Evolutionary conservation across 441 rosid genomes (phyloP).

Genomic region (Gossypium trilobum): DNA sequence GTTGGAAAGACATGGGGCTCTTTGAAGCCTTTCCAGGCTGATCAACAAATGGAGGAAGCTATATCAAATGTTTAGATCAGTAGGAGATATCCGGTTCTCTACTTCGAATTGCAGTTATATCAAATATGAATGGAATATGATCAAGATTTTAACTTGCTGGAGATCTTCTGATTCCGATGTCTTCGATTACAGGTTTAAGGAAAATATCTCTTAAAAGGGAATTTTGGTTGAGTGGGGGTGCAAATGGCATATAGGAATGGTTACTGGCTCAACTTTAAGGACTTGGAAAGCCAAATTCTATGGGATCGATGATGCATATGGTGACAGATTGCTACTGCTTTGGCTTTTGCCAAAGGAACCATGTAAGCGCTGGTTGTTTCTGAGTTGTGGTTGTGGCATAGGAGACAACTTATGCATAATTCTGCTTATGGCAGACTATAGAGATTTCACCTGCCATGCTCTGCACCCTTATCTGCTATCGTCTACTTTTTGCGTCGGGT

Average conservation of each 20-base stretch:
- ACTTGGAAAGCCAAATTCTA: slow-evolving; percentile 78
- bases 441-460: slow-evolving; percentile 31
- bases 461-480: slow-evolving; percentile 25
- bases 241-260: slow-evolving; percentile 66
- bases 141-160: background rate
- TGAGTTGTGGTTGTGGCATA: slow-evolving; percentile 65
- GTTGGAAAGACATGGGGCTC: slow-evolving; percentile 96
- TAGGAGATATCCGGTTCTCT: slow-evolving; percentile 2
- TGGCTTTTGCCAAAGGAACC: slow-evolving; percentile 21
- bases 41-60: slow-evolving; percentile 25
- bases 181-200: background rate
- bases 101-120: background rate
- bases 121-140: slow-evolving; percentile 1
- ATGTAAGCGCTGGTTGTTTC: slow-evolving; percentile 32
- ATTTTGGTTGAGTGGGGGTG: background rate
- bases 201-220: background rate
- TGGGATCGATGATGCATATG: slow-evolving; percentile 76
- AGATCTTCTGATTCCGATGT: background rate
- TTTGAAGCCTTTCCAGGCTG: slow-evolving; percentile 50
- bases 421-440: slow-evolving; percentile 73
- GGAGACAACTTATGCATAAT: slow-evolving; percentile 58
- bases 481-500: slow-evolving; percentile 31
- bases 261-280: slow-evolving; percentile 69
- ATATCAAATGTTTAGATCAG: slow-evolving; percentile 18
- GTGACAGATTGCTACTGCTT: slow-evolving; percentile 76